Evolutionary conservation across 768 basidiomycete species (phyloP).

Genomic region (Termitomyces sp.): DNA sequence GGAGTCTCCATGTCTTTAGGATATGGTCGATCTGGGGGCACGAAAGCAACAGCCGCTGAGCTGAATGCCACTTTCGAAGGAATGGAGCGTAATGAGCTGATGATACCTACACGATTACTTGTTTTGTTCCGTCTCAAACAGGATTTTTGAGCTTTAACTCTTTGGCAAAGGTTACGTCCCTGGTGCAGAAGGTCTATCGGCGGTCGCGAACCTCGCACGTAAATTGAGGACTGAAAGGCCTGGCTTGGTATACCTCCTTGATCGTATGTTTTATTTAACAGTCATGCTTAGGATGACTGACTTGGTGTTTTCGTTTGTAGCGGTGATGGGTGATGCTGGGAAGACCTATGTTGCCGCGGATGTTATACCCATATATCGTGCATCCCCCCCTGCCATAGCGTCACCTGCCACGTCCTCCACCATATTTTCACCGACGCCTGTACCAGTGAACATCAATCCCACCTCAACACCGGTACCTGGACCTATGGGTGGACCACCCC

Average conservation of each 20-base stretch:
- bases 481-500: constrained; percentile 11
- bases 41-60: constrained; percentile 71
- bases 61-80: constrained; percentile 67
- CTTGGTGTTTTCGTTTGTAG: constrained; percentile 28
- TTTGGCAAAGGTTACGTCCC: constrained; percentile 66
- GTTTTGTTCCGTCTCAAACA: constrained; percentile 2
- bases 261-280: constrained; percentile 56
- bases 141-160: neutral
- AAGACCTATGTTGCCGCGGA: constrained; percentile 82
- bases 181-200: constrained; percentile 61
- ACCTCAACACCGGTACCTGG: neutral
- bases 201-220: constrained; percentile 55
- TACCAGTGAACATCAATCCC: constrained; percentile 13
- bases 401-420: too few species aligned
- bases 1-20: too few species aligned
- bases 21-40: constrained; percentile 77
- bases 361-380: constrained; percentile 82
- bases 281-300: neutral
- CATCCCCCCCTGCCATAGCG: too few species aligned
- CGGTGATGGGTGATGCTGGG: constrained; percentile 93
- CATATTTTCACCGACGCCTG: too few species aligned
- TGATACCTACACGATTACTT: constrained; percentile 66
- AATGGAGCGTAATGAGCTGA: constrained; percentile 72
- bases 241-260: constrained; percentile 77
- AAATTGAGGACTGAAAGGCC: constrained; percentile 56